Percentiles rank a stretch among this genome's conserved stretches.
These are phyloP conservation scores for Bryoglossum gracile DNA, from an alignment of 495 filamentous ascomycete genomes.

Conservation along the genomic window DNA sequence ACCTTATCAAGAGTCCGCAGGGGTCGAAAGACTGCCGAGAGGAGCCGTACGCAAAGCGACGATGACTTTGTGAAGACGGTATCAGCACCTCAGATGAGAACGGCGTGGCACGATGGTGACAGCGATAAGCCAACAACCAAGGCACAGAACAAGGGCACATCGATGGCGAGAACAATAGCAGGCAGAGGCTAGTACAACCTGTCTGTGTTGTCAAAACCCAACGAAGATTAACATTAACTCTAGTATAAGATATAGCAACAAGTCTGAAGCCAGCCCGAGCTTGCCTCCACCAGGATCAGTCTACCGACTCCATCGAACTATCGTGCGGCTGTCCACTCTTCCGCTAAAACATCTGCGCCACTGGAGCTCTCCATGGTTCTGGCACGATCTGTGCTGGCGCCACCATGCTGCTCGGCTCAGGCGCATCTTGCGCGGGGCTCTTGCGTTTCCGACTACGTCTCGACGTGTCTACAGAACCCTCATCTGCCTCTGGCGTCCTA, in stretches of 20 bases:
- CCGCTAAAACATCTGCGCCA: too few species aligned
- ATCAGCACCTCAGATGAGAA: conserved; percentile 3
- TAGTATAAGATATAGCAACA: conserved; percentile 17
- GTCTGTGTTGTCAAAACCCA: conserved; percentile 9
- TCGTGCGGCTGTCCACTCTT: too few species aligned
- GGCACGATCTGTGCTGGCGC: too few species aligned
- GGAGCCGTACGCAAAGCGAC: too few species aligned
- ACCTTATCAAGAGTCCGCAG: too few species aligned
- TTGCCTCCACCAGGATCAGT: conserved; percentile 13
- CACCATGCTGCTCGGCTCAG: too few species aligned
- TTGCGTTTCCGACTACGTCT: too few species aligned
- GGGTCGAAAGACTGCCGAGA: too few species aligned
- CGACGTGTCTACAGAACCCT: too few species aligned
- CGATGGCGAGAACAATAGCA: not conserved
- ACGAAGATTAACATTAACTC: conserved; percentile 16
- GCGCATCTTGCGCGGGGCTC: too few species aligned
- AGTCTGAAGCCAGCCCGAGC: conserved; percentile 13
- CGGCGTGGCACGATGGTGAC: not conserved
- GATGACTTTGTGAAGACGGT: not conserved
- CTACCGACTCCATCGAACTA: conserved; percentile 7
- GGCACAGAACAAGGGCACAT: not conserved
- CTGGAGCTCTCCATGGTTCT: too few species aligned
- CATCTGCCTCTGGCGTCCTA: too few species aligned
- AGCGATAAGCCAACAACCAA: not conserved
- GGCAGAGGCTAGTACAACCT: conserved; percentile 4